Base-by-base conservation (phyloP, 148 eudicot genomes). In the Rhododendron griersonianum region DNA sequence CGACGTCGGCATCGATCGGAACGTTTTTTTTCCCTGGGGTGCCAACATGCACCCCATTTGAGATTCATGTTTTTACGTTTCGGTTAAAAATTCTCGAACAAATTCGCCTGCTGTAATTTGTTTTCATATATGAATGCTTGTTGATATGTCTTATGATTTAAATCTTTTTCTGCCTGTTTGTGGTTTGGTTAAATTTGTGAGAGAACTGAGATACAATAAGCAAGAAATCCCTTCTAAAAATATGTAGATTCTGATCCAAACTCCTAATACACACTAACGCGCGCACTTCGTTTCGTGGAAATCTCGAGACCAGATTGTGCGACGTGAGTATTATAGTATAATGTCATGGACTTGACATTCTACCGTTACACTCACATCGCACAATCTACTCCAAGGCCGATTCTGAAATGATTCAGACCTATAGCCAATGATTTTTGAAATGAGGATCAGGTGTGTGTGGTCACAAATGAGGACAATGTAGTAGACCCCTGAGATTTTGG, bases 401-500 rank as follows among this genome's bases (percentile, higher is more conserved):
- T n/a, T 41, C 5, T 14, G 82, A 50, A 80, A 80, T 50, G 82
- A 15, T 47, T 15, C 61, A 25, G 82, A 47, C 5, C 51, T 13
- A 80, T 30, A 28, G 19, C 82, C 41, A 80, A 48, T 25, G 82
- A 50, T 50, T 80, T 80, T 7, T 5, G 11, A 30, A 71, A 21
- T 14, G 13, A 83, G 85, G 85, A 83, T 83, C 57, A 83, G 33
- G 30, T 25, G 59, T 83, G 78, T 83, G 59, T 83, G 85, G 78
- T 67, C 71, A 18, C 25, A 28, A 16, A 45, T 67, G 78, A 1
- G 85, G 78, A 67, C 7, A 74, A 63, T 39, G 41, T 39, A 63
- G 18, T 28, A 47, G 35, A 7, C 57, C 82, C 4, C 4, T 21
- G 55, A 45, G 81, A 78, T 45, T 78, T 78, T 78, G 10, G 5